phyloP scores from a whole-genome alignment of 805 yeast species.

The Saccharomyces cerevisiae region DNA sequence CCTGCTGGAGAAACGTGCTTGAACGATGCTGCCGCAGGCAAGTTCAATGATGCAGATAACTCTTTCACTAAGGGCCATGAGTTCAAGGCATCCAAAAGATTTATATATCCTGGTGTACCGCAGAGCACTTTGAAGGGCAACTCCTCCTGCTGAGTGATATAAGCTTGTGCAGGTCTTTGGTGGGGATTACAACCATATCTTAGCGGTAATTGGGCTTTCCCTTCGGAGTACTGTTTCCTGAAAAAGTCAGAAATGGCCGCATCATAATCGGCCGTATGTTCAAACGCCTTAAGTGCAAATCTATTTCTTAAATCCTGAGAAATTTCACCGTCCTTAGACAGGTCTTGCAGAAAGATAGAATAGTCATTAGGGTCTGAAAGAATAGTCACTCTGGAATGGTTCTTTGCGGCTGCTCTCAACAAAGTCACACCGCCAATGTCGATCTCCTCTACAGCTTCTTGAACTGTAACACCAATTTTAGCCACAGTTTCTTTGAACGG shows the following conservation, averaged over 20 bases:
- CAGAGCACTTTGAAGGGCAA: slow-evolving; percentile 88
- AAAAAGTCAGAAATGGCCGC: slow-evolving; percentile 92
- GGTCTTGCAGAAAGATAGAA: slow-evolving; percentile 76
- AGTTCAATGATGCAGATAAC: slow-evolving; percentile 82
- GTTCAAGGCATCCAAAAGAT: slow-evolving; percentile 90
- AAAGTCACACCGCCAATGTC: slow-evolving; percentile 98
- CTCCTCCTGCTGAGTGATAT: slow-evolving; percentile 70
- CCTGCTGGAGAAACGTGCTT: slow-evolving; percentile 99
- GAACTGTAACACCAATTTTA: slow-evolving; percentile 89
- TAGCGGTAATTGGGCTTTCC: slow-evolving; percentile 78
- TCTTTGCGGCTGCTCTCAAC: slow-evolving; percentile 97
- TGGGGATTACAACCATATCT: slow-evolving; percentile 99
- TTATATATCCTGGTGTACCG: slow-evolving; percentile 97
- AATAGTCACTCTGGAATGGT: slow-evolving; percentile 92
- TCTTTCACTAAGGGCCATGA: slow-evolving; percentile 99
- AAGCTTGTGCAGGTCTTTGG: slow-evolving; percentile 98
- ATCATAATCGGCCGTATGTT: slow-evolving; percentile 97
- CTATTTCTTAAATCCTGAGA: slow-evolving; percentile 66
- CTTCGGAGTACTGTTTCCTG: slow-evolving; percentile 94
- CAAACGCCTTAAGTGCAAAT: slow-evolving; percentile 92
- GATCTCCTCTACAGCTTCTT: slow-evolving; percentile 96
- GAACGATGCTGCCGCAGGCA: slow-evolving; percentile 98
- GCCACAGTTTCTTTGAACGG: slow-evolving; percentile 97
- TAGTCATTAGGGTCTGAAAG: slow-evolving; percentile 93
- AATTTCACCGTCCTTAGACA: slow-evolving; percentile 59